phyloP scores from a whole-genome alignment of 2,329 filamentous ascomycete species.

The Xylaria sp. region DNA sequence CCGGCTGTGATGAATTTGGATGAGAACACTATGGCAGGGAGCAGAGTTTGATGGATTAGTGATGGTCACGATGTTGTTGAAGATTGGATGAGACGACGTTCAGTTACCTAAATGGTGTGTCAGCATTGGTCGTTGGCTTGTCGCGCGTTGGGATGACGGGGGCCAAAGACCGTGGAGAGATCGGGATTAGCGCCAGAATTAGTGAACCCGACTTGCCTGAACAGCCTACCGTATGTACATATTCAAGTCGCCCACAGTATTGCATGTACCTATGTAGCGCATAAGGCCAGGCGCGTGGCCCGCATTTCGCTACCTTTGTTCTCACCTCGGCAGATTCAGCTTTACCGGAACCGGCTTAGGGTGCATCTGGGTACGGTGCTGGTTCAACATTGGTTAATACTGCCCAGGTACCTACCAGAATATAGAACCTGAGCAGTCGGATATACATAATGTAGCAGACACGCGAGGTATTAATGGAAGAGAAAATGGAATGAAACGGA shows the following conservation, averaged over 20 bases:
- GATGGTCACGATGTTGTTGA: not conserved
- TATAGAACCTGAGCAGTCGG: too few species aligned
- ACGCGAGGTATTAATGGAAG: too few species aligned
- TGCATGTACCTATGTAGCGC: too few species aligned
- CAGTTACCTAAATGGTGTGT: not conserved
- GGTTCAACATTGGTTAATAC: too few species aligned
- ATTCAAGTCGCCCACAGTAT: not conserved
- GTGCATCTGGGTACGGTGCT: too few species aligned
- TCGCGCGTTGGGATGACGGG: not conserved
- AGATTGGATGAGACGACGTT: slow-evolving; percentile 12
- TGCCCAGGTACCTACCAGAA: too few species aligned
- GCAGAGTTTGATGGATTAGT: slow-evolving; percentile 6
- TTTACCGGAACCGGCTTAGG: too few species aligned
- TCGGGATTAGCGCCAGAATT: not conserved
- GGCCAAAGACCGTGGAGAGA: not conserved
- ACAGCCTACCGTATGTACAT: not conserved
- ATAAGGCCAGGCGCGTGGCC: too few species aligned
- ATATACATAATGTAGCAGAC: too few species aligned
- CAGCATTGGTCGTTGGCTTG: not conserved
- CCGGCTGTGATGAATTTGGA: not conserved
- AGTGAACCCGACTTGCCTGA: not conserved
- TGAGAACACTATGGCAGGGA: not conserved
- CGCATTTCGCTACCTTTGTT: too few species aligned
- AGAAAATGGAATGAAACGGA: too few species aligned
- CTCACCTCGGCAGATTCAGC: too few species aligned